Conservation (phyloP, 164 flowering plant species). For the Umbilicus rupestris region DNA sequence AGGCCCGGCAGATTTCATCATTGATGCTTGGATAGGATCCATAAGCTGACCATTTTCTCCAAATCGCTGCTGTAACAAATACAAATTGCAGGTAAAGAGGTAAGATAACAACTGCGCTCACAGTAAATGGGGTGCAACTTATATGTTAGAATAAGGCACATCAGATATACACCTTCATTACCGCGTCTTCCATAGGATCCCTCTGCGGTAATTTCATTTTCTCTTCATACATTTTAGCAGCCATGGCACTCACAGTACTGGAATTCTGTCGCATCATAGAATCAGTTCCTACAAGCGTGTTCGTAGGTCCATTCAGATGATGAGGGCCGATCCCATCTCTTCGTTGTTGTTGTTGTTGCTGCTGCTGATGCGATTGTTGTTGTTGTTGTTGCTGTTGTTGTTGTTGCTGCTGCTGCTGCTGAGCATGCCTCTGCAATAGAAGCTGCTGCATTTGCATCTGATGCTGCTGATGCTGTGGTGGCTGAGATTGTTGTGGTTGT, state of each 20-base stretch:
- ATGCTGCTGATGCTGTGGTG: conserved; percentile 43
- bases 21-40: conserved; percentile 76
- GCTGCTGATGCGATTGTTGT: conserved; percentile 20
- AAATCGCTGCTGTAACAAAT: conserved; percentile 59
- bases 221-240: conserved; percentile 92
- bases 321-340: conserved; percentile 59
- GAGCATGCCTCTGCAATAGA: conserved; percentile 44
- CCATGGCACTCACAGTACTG: conserved; percentile 84
- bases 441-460: conserved; percentile 57
- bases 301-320: conserved; percentile 63
- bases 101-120: neutral
- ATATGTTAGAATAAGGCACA: neutral
- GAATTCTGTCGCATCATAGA: conserved; percentile 61
- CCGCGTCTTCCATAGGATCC: conserved; percentile 81
- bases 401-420: conserved; percentile 55
- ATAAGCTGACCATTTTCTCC: conserved; percentile 70
- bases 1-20: conserved; percentile 71
- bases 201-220: conserved; percentile 73
- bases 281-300: conserved; percentile 67
- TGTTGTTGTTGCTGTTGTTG: conserved; percentile 26
- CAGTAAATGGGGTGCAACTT: neutral
- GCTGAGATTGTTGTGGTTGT: conserved; percentile 45
- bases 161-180: conserved; percentile 54
- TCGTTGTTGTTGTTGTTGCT: conserved; percentile 21
- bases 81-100: neutral